phyloP scores from a whole-genome alignment of 495 filamentous ascomycete species.

The Staphylotrichum tortipilum region DNA sequence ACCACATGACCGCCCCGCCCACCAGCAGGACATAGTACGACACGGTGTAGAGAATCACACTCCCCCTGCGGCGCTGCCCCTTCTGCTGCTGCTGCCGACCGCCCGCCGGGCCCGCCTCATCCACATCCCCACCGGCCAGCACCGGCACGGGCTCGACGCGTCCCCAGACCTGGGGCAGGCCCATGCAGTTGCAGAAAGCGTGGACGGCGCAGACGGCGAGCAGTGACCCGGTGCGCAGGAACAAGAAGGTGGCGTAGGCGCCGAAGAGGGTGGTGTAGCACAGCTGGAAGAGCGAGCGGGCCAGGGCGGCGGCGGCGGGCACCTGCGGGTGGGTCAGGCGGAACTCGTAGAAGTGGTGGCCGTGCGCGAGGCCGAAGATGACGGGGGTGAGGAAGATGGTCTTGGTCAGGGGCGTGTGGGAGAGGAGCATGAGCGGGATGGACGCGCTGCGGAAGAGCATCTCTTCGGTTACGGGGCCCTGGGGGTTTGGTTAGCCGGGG shows the following conservation, averaged over 20 bases:
- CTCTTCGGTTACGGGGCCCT: conserved; percentile 90
- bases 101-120: not conserved
- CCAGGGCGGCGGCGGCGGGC: conserved; percentile 46
- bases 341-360: conserved; percentile 97
- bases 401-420: conserved; percentile 46
- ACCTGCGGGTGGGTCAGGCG: conserved; percentile 68
- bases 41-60: conserved; percentile 51
- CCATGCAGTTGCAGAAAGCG: conserved; percentile 87
- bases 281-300: conserved; percentile 75
- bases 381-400: conserved; percentile 75
- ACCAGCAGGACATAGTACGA: conserved; percentile 70
- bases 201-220: conserved; percentile 66
- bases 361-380: conserved; percentile 89
- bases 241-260: conserved; percentile 85
- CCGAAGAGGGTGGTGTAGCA: conserved; percentile 91
- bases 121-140: conserved; percentile 2
- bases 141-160: conserved; percentile 45
- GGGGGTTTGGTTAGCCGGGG: not conserved
- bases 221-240: conserved; percentile 74
- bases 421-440: conserved; percentile 72
- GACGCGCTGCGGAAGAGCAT: conserved; percentile 82
- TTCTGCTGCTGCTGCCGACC: not conserved
- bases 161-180: conserved; percentile 81
- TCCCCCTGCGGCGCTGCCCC: not conserved
- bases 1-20: conserved; percentile 62